phyloP scores from a whole-genome alignment of 116 monocot genomes.

The Zostera marina region DNA sequence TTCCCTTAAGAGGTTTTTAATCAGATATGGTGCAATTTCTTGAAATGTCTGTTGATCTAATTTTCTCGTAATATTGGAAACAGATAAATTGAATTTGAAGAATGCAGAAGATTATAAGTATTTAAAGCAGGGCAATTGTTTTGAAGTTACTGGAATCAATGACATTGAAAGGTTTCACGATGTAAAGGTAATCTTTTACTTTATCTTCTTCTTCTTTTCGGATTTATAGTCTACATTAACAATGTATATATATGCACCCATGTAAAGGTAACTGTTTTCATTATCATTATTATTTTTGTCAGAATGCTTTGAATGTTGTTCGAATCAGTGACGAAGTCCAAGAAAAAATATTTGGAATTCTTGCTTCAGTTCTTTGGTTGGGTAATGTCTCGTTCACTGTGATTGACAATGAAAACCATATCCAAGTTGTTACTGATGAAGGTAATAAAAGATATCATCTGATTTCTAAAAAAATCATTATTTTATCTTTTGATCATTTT shows the following conservation, averaged over 20 bases:
- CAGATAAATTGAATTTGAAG: conserved; percentile 84
- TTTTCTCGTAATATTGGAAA: background rate
- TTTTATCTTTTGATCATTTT: background rate
- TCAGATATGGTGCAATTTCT: background rate
- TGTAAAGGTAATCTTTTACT: conserved; percentile 37
- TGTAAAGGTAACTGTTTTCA: background rate
- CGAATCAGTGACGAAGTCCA: conserved; percentile 67
- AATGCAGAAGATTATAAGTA: conserved; percentile 58
- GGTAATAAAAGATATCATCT: conserved; percentile 8
- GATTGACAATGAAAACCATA: conserved; percentile 78
- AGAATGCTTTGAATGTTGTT: conserved; percentile 70
- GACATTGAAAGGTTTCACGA: conserved; percentile 71
- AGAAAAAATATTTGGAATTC: conserved; percentile 49
- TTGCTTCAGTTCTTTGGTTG: conserved; percentile 67
- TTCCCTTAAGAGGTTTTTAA: conserved; percentile 46
- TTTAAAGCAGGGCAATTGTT: conserved; percentile 78
- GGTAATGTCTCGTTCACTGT: conserved; percentile 62
- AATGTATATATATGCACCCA: too few relatives aligned
- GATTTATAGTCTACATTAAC: background rate
- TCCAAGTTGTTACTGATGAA: conserved; percentile 62
- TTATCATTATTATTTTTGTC: conserved; percentile 8
- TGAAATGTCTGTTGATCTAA: background rate
- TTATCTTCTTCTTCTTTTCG: background rate
- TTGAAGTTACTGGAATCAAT: conserved; percentile 58
- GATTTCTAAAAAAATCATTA: background rate